Evolutionary conservation across 225 moss, liverwort and hornwort genomes (phyloP), one percentile per base, ranked within the genome.

Genomic region (Climacium dendroides): DNA sequence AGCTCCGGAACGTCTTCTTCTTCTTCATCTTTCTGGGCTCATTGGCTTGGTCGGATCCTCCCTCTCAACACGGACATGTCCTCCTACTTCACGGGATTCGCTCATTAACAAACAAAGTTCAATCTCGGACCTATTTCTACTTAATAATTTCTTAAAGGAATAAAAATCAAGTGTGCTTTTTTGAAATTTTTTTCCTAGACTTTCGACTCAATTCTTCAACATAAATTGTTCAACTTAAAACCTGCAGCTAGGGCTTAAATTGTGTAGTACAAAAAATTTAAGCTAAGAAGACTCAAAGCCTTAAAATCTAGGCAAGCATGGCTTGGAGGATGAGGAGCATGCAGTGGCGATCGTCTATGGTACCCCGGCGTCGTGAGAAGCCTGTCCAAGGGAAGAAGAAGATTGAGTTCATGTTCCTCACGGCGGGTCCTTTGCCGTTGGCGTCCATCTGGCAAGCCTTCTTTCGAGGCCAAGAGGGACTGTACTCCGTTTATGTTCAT

Each of bases 281-380:
- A 45, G 45, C 45, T 45, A 45, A 45, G 45, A 45, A 45, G 45
- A 45, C 45, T 45, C 45, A 45, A 45, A 45, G 45, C 45, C 45
- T 45, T 45, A 45, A 45, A 45, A 45, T 45, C 45, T 45, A 45
- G 45, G 6, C 45, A 45, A n/a, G 79, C 96, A 96, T 72, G 54
- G 86, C 50, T 92, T 98, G 98, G 78, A 88, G 24, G 96, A 98
- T 80, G 98, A 96, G 83, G 98, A 98, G 91, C 94, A n/a, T 98
- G 82, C 83, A 96, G 65, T 98, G 98, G 98, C 92, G 96, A 92
- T 93, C 98, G 43, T 98, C 98, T 37, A 92, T 98, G 86, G 89
- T 78, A 80, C 98, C 98, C 29, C 91, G 65, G 29, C 90, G 98
- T 78, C 37, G 71, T 54, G 48, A 89, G 70, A 50, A 89, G 84